Evolutionary conservation across 371 early-diverging fungal species (phyloP).

Genomic region (Rhizopus microsporus): DNA sequence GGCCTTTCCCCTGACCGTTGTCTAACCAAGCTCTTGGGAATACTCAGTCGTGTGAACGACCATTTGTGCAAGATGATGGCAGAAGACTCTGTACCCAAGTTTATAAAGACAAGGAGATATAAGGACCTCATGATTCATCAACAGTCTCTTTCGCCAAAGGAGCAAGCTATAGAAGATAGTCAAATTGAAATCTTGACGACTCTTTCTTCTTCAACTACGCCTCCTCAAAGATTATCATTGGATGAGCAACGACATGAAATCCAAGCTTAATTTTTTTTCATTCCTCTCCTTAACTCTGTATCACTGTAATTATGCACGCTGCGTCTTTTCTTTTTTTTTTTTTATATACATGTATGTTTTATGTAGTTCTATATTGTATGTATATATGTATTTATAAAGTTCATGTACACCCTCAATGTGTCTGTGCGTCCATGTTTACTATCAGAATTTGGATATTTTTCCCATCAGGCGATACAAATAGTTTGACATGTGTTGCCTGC

Average conservation of each 20-base stretch:
- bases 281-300: too few relatives aligned
- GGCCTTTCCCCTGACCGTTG: conserved; percentile 19
- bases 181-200: neutral
- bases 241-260: conserved; percentile 6
- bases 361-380: too few relatives aligned
- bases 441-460: neutral
- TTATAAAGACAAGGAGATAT: conserved; percentile 67
- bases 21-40: conserved; percentile 32
- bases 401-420: neutral
- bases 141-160: neutral
- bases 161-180: neutral
- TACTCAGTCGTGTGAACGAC: conserved; percentile 64
- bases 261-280: neutral
- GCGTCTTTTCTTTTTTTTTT: too few relatives aligned
- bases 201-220: neutral
- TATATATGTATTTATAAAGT: too few relatives aligned
- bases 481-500: conserved; percentile 13
- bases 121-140: conserved; percentile 24
- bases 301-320: too few relatives aligned
- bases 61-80: conserved; percentile 78
- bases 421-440: neutral
- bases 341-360: too few relatives aligned
- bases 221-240: neutral
- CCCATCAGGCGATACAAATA: conserved; percentile 8
- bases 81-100: conserved; percentile 78